Conservation (phyloP, 805 yeast species). For the Yarrowia bubula region DNA sequence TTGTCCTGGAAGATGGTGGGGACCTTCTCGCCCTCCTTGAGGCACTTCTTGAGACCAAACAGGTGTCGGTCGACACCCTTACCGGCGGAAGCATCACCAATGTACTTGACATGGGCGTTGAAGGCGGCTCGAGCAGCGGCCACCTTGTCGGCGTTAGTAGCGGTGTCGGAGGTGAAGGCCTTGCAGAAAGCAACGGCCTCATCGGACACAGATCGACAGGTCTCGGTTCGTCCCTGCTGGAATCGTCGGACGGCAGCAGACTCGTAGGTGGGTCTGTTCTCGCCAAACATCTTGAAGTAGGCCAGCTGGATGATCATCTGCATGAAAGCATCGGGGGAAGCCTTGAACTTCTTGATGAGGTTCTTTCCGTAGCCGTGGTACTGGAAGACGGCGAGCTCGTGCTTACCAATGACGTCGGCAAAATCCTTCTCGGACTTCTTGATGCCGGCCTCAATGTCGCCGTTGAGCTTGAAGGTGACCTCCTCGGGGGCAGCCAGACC, state of each 20-base stretch:
- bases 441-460: conserved; percentile 52
- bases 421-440: conserved; percentile 57
- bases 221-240: conserved; percentile 90
- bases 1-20: conserved; percentile 77
- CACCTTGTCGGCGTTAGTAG: conserved; percentile 56
- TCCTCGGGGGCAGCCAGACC: conserved; percentile 40
- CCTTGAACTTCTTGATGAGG: conserved; percentile 76
- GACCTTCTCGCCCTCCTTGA: conserved; percentile 52
- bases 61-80: conserved; percentile 91
- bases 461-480: conserved; percentile 54
- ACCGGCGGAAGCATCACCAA: conserved; percentile 77
- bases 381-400: conserved; percentile 75
- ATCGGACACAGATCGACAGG: conserved; percentile 77
- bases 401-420: conserved; percentile 54
- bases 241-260: conserved; percentile 91
- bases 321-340: conserved; percentile 89
- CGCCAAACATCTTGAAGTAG: conserved; percentile 77
- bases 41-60: conserved; percentile 77
- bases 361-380: conserved; percentile 84
- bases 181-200: conserved; percentile 70
- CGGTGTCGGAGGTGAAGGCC: conserved; percentile 62
- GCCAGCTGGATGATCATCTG: conserved; percentile 92
- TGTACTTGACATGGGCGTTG: conserved; percentile 68
- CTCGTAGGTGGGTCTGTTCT: conserved; percentile 86
- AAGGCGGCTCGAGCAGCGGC: conserved; percentile 69